Percentiles rank a stretch among this genome's conserved stretches.
These are phyloP conservation scores for Pyrrhoderma noxium DNA, from an alignment of 1,284 basidiomycete genomes.

Conservation along the genomic window DNA sequence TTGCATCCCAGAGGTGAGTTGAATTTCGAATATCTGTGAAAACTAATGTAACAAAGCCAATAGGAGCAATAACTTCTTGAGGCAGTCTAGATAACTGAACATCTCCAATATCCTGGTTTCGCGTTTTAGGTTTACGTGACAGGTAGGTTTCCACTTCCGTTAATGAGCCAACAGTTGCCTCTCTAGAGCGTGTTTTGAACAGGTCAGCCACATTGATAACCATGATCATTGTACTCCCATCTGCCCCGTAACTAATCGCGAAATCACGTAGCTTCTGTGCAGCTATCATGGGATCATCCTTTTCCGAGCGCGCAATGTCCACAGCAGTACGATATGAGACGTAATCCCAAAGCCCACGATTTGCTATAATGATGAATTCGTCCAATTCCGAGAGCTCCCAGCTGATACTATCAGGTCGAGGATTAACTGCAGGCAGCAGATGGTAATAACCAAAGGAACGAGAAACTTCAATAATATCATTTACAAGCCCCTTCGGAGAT, in stretches of 20 bases:
- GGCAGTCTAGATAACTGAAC: conserved; percentile 56
- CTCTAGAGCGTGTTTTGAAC: conserved; percentile 50
- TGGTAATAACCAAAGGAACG: conserved; percentile 94
- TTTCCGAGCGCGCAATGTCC: conserved; percentile 86
- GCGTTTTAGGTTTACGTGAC: conserved; percentile 26
- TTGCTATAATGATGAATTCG: conserved; percentile 96
- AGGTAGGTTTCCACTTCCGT: conserved; percentile 36
- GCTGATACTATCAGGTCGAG: conserved; percentile 71
- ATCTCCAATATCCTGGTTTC: conserved; percentile 46
- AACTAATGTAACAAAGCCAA: conserved; percentile 86
- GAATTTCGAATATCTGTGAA: conserved; percentile 99
- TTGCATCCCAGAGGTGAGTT: conserved; percentile 95
- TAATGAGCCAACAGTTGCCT: conserved; percentile 38
- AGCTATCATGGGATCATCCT: conserved; percentile 90
- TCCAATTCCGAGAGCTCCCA: conserved; percentile 79
- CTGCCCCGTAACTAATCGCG: conserved; percentile 94
- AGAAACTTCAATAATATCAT: conserved; percentile 88
- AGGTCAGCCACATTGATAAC: conserved; percentile 82
- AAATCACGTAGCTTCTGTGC: conserved; percentile 96
- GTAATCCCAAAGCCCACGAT: conserved; percentile 90
- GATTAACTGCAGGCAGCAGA: conserved; percentile 86
- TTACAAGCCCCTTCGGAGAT: conserved; percentile 88
- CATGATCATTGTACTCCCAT: conserved; percentile 97
- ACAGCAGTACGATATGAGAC: conserved; percentile 95
- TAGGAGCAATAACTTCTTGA: conserved; percentile 81